These are phyloP conservation scores for Pyrus pyrifolia DNA, from an alignment of 306 rosid genomes.

Conservation along the genomic window DNA sequence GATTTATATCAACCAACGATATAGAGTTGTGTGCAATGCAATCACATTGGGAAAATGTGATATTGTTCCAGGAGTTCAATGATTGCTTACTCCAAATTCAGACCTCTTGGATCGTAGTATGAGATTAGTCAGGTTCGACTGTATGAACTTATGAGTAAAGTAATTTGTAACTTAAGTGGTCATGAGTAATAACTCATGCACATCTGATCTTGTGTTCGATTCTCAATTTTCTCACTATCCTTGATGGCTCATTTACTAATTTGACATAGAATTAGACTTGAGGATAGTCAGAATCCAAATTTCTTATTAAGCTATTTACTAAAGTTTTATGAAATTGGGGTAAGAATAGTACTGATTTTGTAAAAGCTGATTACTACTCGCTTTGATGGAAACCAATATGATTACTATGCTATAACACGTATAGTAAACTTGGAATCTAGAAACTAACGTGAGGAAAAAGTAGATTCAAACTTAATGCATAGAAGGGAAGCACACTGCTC, in stretches of 20 bases:
- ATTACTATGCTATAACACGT: background rate
- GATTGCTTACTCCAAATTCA: background rate
- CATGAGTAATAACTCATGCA: background rate
- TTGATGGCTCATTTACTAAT: no score
- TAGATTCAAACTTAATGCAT: background rate
- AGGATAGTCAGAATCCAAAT: background rate
- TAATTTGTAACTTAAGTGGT: background rate
- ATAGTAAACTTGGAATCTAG: no score
- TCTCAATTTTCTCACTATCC: background rate
- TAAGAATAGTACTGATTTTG: no score
- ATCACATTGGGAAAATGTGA: background rate
- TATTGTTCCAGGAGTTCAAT: background rate
- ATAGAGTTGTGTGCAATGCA: background rate
- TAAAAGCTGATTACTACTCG: no score
- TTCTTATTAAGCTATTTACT: background rate
- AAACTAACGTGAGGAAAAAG: no score
- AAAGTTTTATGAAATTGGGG: no score
- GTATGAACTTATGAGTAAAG: background rate
- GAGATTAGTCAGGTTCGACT: background rate
- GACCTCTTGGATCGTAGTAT: background rate
- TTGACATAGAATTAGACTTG: background rate
- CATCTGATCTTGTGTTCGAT: background rate
- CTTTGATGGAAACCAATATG: background rate
- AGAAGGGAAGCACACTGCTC: background rate
- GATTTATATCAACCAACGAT: background rate